Evolutionary conservation across 2,329 filamentous ascomycete species (phyloP).

Genomic region (Emmonsia crescens): DNA sequence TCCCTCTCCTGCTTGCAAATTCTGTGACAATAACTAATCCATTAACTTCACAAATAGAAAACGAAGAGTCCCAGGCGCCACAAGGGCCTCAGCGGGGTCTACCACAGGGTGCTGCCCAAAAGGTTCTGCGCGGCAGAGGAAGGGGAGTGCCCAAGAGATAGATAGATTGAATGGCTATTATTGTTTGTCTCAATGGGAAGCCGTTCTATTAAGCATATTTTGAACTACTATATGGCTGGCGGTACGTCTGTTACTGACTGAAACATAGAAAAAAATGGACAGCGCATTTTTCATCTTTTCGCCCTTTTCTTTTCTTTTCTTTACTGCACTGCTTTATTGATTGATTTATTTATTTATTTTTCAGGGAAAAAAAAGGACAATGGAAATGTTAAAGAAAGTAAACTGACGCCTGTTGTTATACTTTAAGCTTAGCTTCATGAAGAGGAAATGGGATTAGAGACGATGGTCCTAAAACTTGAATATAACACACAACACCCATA

Average conservation of each 20-base stretch:
- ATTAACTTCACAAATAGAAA: slow-evolving; percentile 40
- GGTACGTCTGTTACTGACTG: neutral
- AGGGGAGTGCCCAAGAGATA: slow-evolving; percentile 82
- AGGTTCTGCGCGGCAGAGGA: slow-evolving; percentile 73
- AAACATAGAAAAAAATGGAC: neutral
- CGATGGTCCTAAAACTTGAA: neutral
- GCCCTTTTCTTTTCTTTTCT: neutral
- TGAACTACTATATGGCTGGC: neutral
- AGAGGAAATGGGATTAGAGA: neutral
- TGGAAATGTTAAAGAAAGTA: neutral
- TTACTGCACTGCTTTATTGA: neutral
- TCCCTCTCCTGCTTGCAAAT: neutral
- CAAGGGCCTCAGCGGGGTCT: slow-evolving; percentile 67
- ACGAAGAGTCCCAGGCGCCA: slow-evolving; percentile 81
- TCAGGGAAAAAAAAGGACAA: too few species aligned
- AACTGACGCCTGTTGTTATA: neutral
- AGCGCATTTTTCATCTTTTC: neutral
- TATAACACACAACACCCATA: neutral
- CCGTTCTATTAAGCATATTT: neutral
- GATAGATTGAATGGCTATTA: slow-evolving; percentile 8
- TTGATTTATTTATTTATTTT: too few species aligned
- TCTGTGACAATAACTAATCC: neutral
- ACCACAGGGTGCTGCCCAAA: slow-evolving; percentile 74
- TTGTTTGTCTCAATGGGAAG: neutral
- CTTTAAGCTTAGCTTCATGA: neutral